Base-by-base conservation (phyloP, 2,329 filamentous ascomycete genomes). In the Phialophora expanda region DNA sequence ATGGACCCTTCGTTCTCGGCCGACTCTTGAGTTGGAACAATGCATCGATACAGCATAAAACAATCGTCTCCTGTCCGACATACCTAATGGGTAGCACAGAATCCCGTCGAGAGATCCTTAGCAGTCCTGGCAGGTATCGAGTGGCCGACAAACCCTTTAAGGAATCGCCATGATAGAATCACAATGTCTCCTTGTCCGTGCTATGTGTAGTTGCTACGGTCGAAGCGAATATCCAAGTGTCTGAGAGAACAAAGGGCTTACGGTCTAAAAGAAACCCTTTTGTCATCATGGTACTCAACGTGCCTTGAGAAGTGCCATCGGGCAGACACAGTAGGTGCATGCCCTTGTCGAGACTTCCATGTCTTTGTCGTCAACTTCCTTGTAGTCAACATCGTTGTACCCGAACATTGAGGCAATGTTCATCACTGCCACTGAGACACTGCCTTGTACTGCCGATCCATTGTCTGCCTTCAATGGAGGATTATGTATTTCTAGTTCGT, bases 31-130 rank as follows among this genome's bases (percentile, higher is more conserved):
- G 22, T 55, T 55, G 28, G 53, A 55, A 34, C 17, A 1, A 11
- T 32, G 9, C 24, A 34, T 8, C 53, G 26, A 55, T 55, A 55
- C 28, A 55, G 53, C 26, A 55, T 55, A 55, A 55, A 55, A 30
- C 28, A 30, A 34, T 32, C n/a, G 3, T 55, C 17, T 55, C 28
- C 28, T 24, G n/a, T 24, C 50, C 14, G 11, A 34, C 9, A 32
- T 8, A 34, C 32, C 2, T 9, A 34, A 34, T 34, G 32, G 38
- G 38, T 41, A 8, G 38, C 17, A 7, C 4, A 7, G 6, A 7
- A 44, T 17, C n/a, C 17, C n/a, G 38, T 44, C 5, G 38, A 44
- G 17, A 8, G 6, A n/a, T 44, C 38, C 12, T n/a, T n/a, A n/a
- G 14, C 17, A 44, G 38, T n/a, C n/a, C 38, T 44, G 38, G 8